Base-by-base conservation (phyloP, 2,329 filamentous ascomycete species). In the Trichoderma asperellum region DNA sequence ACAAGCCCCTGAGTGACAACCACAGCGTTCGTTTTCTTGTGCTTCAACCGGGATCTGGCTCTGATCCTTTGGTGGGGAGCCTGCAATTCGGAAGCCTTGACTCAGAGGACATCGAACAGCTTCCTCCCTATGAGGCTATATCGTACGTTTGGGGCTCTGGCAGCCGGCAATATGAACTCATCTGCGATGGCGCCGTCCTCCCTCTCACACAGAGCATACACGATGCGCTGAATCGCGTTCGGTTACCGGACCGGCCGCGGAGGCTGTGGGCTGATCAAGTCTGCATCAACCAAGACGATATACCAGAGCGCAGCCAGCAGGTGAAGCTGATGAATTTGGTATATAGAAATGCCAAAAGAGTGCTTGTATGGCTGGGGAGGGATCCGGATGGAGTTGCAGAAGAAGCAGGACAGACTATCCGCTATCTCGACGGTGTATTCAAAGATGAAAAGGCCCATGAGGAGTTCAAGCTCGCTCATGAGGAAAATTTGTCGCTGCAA, bases 231-330 rank as follows among this genome's bases (percentile, higher is more conserved):
- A 69, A 62, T 18, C 74, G 78, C 3, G 65, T 80, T 69, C 73
- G 79, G 57, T 72, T 73, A 49, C 55, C 73, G 21, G 73, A 57
- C 29, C 43, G 32, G 49, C 24, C 68, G 5, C 75, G 78, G 2
- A 71, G 78, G 35, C 73, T 82, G 7, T 82, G 80, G 80, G 77
- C 81, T 3, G 80, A 82, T 47, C 80, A 81, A 72, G 73, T 82
- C 53, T 82, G 80, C 71, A 81, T 82, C 68, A 80, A 82, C 68
- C 80, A 82, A 69, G 74, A 75, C 3, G 77, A 81, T 56, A 72
- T 77, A 18, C 70, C 68, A 2, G 80, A 82, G 70, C 75, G 79
- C 52, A 77, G 76, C 60, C 73, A 73, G 6, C 80, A 82, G 74
- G 79, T 82, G n/a, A 72, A 72, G 37, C 68, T 82, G 18, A 82